Base-by-base conservation (phyloP, 208 protist species). In the Leishmania tarentolae region DNA sequence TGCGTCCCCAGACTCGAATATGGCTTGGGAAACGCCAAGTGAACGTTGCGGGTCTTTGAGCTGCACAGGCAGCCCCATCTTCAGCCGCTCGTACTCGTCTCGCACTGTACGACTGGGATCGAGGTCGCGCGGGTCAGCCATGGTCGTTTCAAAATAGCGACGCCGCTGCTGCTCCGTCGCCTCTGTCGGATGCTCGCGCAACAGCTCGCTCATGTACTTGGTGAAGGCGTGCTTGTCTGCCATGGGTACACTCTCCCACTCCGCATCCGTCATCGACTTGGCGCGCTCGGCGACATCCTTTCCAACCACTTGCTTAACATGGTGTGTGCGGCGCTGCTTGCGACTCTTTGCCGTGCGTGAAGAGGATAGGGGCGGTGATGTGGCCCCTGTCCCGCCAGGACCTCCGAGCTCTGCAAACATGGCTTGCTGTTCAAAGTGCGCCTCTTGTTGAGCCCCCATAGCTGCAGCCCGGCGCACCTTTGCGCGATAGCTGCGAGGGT, bases 111-210 rank as follows among this genome's bases (percentile, higher is more conserved):
- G 70, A 63, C 78, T 78, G 2, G 89, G 90, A 65, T 94, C 85
- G 31, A 93, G 79, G 76, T 94, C 91, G 73, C 92, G 87, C 28
- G 89, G 85, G 85, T 97, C 93, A 31, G 82, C 80, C 90, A 94
- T 91, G 65, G 91, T 97, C 40, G 92, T 95, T 83, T 97, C 93
- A 74, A 95, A 97, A 83, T 95, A 97, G 73, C 93, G 88, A 21
- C 93, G 90, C 9, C 93, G 90, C 83, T 97, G 93, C 86, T 97
- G 93, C 87, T 97, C 92, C 7, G 92, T 93, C 13, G 87, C 92
- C 77, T 92, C 86, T 3, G 92, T 93, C 8, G 93, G 93, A 35
- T 85, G 85, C 74, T 93, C 88, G 21, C 82, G 83, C 74, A 97
- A 83, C 63, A 90, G 47, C 66, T 83, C 59, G 66, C 81, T 75